These are phyloP conservation scores for Nicotiana knightiana DNA, from an alignment of 257 asterid genomes.

Conservation along the genomic window DNA sequence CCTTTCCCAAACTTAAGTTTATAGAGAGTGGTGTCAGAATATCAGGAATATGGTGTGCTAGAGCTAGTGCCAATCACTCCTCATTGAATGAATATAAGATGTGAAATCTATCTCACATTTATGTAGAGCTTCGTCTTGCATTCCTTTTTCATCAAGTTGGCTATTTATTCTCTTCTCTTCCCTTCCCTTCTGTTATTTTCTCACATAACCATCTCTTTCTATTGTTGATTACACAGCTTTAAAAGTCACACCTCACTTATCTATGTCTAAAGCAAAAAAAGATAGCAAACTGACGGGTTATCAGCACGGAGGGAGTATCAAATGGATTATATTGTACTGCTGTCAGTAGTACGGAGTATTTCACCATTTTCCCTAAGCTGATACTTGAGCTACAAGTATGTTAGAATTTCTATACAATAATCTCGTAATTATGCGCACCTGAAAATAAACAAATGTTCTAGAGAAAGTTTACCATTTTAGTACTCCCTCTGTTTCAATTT, in stretches of 20 bases:
- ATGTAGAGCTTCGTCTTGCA: background rate
- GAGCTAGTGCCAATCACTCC: background rate
- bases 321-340: background rate
- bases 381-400: background rate
- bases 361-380: background rate
- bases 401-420: background rate
- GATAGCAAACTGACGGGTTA: background rate
- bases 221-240: background rate
- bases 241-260: background rate
- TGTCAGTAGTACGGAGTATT: background rate
- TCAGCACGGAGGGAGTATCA: background rate
- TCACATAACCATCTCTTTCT: background rate
- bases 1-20: background rate
- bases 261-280: background rate
- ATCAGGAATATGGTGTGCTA: background rate
- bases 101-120: slow-evolving; percentile 3
- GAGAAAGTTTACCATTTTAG: background rate
- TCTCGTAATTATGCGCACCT: background rate
- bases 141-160: background rate
- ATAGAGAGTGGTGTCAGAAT: slow-evolving; percentile 3
- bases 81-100: background rate
- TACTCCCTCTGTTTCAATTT: background rate
- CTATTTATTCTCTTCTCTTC: background rate
- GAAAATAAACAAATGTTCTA: background rate
- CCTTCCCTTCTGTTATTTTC: background rate